Evolutionary conservation across 345 rosid species (phyloP), one percentile per base, ranked within the genome.

Genomic region (Turritis glabra): DNA sequence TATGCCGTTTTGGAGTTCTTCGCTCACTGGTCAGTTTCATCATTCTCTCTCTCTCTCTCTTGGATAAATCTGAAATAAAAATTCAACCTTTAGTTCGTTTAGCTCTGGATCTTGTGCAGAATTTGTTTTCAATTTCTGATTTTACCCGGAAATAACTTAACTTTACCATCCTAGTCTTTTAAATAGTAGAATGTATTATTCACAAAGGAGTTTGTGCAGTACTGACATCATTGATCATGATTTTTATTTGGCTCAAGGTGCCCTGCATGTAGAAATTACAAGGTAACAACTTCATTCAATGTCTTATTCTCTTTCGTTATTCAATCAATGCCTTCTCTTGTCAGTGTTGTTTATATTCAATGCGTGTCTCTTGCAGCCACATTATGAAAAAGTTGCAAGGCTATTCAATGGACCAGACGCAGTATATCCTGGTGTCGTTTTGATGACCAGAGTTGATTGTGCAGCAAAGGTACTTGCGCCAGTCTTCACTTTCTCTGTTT

Each of bases 231-330:
- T 29, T 71, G 47, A 58, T 21, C 33, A 19, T 56, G 1, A 26
- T 64, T 52, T 68, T 7, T 5, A 7, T 57, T 33, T 57, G 77
- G 43, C 62, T 78, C 84, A 87, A 95, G 98, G 99, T 92, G 99
- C 69, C 99, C 98, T 73, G 97, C 98, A 71, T 96, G 98, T 87
- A 85, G 98, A 82, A 96, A 92, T 82, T 96, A 96, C 59, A 92
- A 90, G 98, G 99, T 96, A 88, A 56, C 18, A 22, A 26, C 18
- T 35, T 27, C 27, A 15, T 41, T 50, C 25, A 64, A n/a, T 74
- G 71, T 14, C 29, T 22, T 19, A 40, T 73, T 19, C 50, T 73
- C 54, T 30, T 62, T 61, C 35, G 43, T 73, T 58, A 19, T 57
- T 46, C 50, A 32, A 18, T 46, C 50, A 32, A 18, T 62, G 30